Evolutionary conservation across 345 rosid genomes (phyloP).

Genomic region (Cardamine resedifolia): DNA sequence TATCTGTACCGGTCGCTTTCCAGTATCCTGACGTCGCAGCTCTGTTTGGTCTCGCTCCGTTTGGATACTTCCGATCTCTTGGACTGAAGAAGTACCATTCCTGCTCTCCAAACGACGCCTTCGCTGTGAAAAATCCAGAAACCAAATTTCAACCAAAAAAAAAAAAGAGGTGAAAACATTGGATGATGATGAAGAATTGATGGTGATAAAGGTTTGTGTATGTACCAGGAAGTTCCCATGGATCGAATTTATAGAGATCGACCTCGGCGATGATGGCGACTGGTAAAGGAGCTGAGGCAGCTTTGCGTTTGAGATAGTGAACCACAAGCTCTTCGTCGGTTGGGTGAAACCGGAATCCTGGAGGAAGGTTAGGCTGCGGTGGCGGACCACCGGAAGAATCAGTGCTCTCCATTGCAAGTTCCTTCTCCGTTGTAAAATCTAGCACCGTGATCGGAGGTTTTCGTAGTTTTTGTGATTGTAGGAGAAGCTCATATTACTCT

Average conservation of each 20-base stretch:
- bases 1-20: conserved; percentile 99
- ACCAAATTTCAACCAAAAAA: not conserved
- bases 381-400: conserved; percentile 68
- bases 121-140: conserved; percentile 40
- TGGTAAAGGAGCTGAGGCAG: conserved; percentile 73
- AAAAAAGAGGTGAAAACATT: not conserved
- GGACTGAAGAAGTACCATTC: conserved; percentile 99
- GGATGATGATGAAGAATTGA: not conserved
- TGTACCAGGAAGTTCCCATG: conserved; percentile 97
- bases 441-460: conserved; percentile 33
- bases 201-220: not conserved
- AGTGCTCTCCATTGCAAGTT: conserved; percentile 65
- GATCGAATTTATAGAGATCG: conserved; percentile 93
- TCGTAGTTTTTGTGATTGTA: not conserved
- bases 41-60: conserved; percentile 95
- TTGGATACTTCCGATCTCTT: conserved; percentile 91
- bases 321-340: conserved; percentile 97
- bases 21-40: conserved; percentile 99
- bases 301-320: conserved; percentile 93
- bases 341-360: conserved; percentile 98
- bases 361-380: conserved; percentile 68
- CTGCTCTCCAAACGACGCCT: conserved; percentile 95
- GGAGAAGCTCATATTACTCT: conserved; percentile 22
- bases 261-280: conserved; percentile 90
- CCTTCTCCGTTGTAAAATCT: not conserved